These are phyloP conservation scores for Cystobasidium ongulense DNA, from an alignment of 768 basidiomycete genomes.

Conservation along the genomic window DNA sequence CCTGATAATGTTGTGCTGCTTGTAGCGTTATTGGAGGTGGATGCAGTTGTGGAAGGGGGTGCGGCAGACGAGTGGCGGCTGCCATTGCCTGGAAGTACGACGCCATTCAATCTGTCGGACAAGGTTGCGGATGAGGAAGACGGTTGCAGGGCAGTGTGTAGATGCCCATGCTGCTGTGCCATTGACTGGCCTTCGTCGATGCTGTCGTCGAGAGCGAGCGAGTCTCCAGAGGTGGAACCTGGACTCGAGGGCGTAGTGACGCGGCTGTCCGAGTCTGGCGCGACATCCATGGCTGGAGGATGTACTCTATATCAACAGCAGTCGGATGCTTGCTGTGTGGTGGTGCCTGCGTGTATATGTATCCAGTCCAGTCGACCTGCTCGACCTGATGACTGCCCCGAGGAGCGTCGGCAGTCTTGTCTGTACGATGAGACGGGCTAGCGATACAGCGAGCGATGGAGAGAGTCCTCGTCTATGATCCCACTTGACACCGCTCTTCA, in stretches of 20 bases:
- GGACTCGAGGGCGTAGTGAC: conserved; percentile 32
- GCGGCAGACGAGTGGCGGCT: no score
- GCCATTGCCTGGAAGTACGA: background rate
- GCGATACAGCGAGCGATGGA: no score
- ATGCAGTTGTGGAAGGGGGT: conserved; percentile 17
- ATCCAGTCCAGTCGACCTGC: no score
- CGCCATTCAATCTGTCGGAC: no score
- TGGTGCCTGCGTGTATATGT: background rate
- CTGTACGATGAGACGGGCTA: no score
- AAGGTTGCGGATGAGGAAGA: background rate
- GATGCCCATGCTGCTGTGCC: background rate
- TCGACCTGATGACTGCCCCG: no score
- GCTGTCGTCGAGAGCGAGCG: conserved; percentile 33
- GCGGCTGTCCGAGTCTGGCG: background rate
- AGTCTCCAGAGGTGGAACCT: conserved; percentile 35
- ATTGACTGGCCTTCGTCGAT: conserved; percentile 21
- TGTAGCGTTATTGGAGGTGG: background rate
- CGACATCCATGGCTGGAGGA: background rate
- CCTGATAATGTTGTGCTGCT: background rate
- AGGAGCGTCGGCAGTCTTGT: no score
- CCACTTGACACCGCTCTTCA: no score
- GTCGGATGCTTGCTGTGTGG: background rate
- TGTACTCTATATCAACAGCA: no score
- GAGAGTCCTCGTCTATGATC: no score
- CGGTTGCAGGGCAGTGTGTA: background rate